A percentile compares a stretch with the other conserved stretches of the same genome.
Evolutionary conservation across 371 early-diverging fungal genomes (phyloP).

Genomic region (Apophysomyces elegans): DNA sequence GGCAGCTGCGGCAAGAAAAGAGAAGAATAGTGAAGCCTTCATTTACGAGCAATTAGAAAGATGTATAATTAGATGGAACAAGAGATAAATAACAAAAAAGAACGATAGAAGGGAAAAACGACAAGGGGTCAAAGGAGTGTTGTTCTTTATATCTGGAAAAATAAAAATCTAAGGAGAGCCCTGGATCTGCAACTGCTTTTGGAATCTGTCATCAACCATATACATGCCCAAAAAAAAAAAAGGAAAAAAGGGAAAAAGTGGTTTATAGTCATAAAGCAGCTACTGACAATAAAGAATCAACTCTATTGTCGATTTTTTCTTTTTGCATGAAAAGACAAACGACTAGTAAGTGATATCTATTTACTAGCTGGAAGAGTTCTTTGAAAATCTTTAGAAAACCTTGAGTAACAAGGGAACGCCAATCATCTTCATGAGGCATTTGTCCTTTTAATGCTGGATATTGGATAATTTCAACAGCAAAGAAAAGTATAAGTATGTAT

Average conservation of each 20-base stretch:
- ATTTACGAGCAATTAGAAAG: conserved; percentile 1
- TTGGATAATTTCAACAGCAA: not conserved
- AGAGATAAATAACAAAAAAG: conserved; percentile 5
- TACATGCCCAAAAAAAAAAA: not conserved
- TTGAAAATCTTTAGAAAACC: no score
- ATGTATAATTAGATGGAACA: conserved; percentile 3
- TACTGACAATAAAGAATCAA: no score
- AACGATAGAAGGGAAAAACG: conserved; percentile 5
- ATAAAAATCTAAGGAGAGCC: conserved; percentile 8
- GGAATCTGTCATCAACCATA: not conserved
- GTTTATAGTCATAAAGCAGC: not conserved
- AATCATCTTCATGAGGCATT: no score
- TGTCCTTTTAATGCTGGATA: no score
- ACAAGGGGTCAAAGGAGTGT: conserved; percentile 9
- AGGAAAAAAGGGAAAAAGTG: not conserved
- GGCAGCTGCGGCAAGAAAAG: conserved; percentile 1
- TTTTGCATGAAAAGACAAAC: no score
- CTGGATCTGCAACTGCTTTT: conserved; percentile 11
- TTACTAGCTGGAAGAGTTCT: no score
- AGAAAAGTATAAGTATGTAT: not conserved
- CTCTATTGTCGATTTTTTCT: no score
- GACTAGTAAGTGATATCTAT: no score
- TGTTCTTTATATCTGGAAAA: conserved; percentile 10
- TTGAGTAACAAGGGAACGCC: no score
- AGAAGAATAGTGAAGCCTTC: conserved; percentile 4